Base-by-base conservation (phyloP, 2,329 filamentous ascomycete genomes). In the Fusarium brachygibbosum region DNA sequence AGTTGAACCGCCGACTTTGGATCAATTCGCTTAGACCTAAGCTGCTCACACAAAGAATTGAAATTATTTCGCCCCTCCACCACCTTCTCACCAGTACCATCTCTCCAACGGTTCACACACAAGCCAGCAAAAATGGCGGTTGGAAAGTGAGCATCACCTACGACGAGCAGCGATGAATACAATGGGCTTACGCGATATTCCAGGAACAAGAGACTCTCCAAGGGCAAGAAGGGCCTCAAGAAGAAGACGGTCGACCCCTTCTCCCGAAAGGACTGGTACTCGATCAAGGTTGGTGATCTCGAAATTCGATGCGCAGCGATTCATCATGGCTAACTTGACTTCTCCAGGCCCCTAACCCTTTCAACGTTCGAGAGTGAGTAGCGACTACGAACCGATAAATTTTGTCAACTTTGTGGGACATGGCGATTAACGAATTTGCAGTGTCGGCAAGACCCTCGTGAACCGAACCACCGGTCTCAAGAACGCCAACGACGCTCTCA, bases 181-280 rank as follows among this genome's bases (percentile, higher is more conserved):
- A 25, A 37, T 23, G 53, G 70, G 58, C 74, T 79, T 63, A 77
- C 65, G 41, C 68, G 63, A 62, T 57, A 44, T 48, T 59, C 38
- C 77, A 94, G 91, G 93, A 99, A 99, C 91, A 99, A 99, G 94
- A 94, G 96, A 90, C 91, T 99, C 88, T 98, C 96, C 76, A 99
- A 99, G 91, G 96, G 96, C 88, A 99, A 98, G 93, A 99, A 99
- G 91, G 95, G 96, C 85, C 89, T 98, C 83, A 98, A 98, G 93
- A 98, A 99, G 95, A 95, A 95, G 88, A 95, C 94, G 80, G 87
- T 91, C 79, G 96, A 99, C 85, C 95, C 96, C 80, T 98, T 98
- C 89, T 90, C 94, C 80, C 93, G 95, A 83, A 99, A 99, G 90
- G 96, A 98, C 84, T 98, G 97, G 93, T 99, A 94, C 88, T 93